A percentile compares a stretch with the other conserved stretches of the same genome.
These are phyloP conservation scores for Berberis vulgaris DNA, from an alignment of 164 flowering plant genomes.

Conservation along the genomic window DNA sequence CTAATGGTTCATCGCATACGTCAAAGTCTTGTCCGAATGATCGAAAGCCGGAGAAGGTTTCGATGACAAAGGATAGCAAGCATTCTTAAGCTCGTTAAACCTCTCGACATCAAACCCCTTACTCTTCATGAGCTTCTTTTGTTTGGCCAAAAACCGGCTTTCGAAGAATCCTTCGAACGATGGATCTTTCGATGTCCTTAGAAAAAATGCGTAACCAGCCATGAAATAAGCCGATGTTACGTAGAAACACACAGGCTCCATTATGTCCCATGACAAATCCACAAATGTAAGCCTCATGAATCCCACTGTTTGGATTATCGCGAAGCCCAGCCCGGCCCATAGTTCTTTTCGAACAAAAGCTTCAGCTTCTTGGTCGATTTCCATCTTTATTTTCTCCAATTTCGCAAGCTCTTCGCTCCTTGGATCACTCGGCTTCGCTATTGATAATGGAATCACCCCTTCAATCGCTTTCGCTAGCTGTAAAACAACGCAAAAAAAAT, in stretches of 20 bases:
- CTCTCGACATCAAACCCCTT: conserved; percentile 30
- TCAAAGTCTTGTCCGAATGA: background rate
- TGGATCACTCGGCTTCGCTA: conserved; percentile 19
- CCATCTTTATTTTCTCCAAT: conserved; percentile 28
- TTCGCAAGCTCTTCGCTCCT: conserved; percentile 17
- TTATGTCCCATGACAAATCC: conserved; percentile 56
- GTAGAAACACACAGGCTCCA: conserved; percentile 57
- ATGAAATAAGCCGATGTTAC: conserved; percentile 37
- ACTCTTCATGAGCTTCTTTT: conserved; percentile 25
- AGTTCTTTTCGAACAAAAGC: conserved; percentile 27
- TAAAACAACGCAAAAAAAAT: background rate
- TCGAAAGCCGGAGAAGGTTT: background rate
- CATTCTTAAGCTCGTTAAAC: conserved; percentile 23
- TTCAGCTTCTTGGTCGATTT: conserved; percentile 32
- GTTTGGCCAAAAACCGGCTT: conserved; percentile 29
- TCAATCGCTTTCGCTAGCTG: conserved; percentile 49
- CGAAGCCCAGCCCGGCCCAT: conserved; percentile 37
- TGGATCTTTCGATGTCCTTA: conserved; percentile 48
- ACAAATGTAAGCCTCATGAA: conserved; percentile 58
- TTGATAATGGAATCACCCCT: conserved; percentile 14
- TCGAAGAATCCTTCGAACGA: conserved; percentile 39
- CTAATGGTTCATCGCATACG: background rate
- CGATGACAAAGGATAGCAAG: conserved; percentile 4
- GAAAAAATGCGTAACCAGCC: conserved; percentile 39
- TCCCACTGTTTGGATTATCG: conserved; percentile 32